Base-by-base conservation (phyloP, 371 early-diverging fungal species). In the Mucor velutinosus region DNA sequence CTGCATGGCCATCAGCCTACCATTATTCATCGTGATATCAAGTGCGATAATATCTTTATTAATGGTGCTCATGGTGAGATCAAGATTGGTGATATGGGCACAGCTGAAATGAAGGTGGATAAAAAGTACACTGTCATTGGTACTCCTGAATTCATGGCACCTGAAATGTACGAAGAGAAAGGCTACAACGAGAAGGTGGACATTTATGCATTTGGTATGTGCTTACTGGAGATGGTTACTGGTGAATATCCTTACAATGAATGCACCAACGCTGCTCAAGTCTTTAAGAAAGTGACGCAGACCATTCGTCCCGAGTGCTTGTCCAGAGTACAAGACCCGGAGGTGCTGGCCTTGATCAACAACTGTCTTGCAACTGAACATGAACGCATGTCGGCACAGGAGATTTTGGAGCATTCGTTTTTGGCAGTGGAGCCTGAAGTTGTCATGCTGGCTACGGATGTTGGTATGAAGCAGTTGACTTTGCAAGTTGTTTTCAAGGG, bases 161-260 rank as follows among this genome's bases (percentile, higher is more conserved):
- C 96, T 7, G 96, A 96, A 73, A 89, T 95, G 79, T 96, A 97
- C 67, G 92, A 93, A 64, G 96, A 94, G 70, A 85, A 87, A 60
- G 88, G 88, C 1, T 96, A 97, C 78, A 91, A 86, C 72, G 95
- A 95, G 76, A 91, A 90, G 70, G 94, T 94, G 17, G 95, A 95
- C 69, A 91, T 96, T 30, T 97, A 95, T 82, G 94, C 97, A 21
- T 97, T 95, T 83, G 97, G 97, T 67, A 93, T 97, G 95, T 91
- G 92, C 72, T 80, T 95, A 21, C 78, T 95, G 37, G 95, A 96
- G 76, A 94, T 95, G 89, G 92, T 87, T 25, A 95, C 95, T 8
- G 92, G 92, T 59, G 93, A 92, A 74, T 94, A 93, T 78, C 96
- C 97, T 10, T 96, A 95, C 77, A 84, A 82, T 45, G 96, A 96